Evolutionary conservation across 345 rosid species (phyloP).

Genomic region (Pistacia vera): DNA sequence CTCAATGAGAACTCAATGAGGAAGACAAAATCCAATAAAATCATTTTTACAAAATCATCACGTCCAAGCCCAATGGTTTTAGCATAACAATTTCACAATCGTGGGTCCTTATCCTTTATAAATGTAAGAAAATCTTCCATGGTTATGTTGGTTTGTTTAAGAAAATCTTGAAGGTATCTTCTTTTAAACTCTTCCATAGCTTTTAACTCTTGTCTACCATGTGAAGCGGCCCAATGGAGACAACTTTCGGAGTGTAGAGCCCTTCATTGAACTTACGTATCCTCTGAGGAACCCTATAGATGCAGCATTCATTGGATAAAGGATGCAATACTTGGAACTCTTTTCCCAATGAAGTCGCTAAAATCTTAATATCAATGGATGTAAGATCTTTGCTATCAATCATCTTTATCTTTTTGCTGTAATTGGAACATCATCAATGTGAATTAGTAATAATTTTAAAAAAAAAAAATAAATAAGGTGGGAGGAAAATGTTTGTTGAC

Average conservation of each 20-base stretch:
- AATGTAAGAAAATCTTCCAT: not conserved
- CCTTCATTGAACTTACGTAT: not conserved
- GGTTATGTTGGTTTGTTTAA: not conserved
- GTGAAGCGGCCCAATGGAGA: conserved; percentile 28
- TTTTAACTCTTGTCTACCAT: no score
- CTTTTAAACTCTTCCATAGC: conserved; percentile 27
- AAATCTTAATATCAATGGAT: no score
- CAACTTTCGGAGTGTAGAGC: not conserved
- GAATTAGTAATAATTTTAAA: no score
- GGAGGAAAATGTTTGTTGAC: no score
- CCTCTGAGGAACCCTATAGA: conserved; percentile 6
- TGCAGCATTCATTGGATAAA: not conserved
- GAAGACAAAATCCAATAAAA: conserved; percentile 20
- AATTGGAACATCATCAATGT: no score
- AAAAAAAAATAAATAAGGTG: no score
- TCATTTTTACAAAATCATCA: conserved; percentile 21
- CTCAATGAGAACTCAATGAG: no score
- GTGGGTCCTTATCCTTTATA: not conserved
- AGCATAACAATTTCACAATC: conserved; percentile 5
- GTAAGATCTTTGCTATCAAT: no score
- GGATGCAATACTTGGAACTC: not conserved
- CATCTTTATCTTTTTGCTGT: not conserved
- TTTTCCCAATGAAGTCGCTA: not conserved
- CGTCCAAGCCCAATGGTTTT: not conserved
- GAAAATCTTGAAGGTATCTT: conserved; percentile 18